Percentiles rank a stretch among this genome's conserved stretches.
Evolutionary conservation across 441 rosid genomes (phyloP).

Genomic region (Aleurites moluccanus): DNA sequence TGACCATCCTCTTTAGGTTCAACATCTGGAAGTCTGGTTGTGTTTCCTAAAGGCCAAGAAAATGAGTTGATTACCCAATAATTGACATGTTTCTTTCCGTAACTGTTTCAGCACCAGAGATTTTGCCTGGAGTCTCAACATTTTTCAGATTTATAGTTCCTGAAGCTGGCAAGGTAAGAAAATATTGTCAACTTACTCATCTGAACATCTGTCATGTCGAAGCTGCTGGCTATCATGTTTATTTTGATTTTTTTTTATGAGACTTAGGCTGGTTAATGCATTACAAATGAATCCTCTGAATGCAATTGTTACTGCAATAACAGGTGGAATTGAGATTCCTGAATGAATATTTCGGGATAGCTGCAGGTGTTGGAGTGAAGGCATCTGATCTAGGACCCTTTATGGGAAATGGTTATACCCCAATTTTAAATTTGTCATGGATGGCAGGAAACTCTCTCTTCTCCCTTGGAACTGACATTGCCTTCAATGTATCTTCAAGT

Average conservation of each 20-base stretch:
- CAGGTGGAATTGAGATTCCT: constrained; percentile 55
- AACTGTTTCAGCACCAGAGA: constrained; percentile 40
- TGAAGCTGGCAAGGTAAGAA: constrained; percentile 44
- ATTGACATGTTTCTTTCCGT: constrained; percentile 1
- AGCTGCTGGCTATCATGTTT: not conserved
- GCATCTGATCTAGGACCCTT: constrained; percentile 21
- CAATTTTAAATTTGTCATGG: constrained; percentile 40
- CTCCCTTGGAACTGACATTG: constrained; percentile 42
- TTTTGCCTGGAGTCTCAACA: constrained; percentile 48
- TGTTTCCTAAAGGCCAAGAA: not conserved
- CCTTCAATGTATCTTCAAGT: constrained; percentile 30
- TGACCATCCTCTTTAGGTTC: not conserved
- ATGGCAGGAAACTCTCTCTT: constrained; percentile 39
- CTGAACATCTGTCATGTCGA: not conserved
- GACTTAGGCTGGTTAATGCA: not conserved
- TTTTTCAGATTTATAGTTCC: constrained; percentile 43
- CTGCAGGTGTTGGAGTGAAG: constrained; percentile 44
- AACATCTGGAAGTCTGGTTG: not conserved
- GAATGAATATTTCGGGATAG: constrained; percentile 46
- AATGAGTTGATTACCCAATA: not conserved
- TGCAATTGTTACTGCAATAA: constrained; percentile 22
- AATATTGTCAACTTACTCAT: constrained; percentile 1
- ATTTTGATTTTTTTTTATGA: not conserved
- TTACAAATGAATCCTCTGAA: constrained; percentile 3
- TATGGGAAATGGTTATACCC: constrained; percentile 33